These are phyloP conservation scores for Tolypocladium ovalisporum DNA, from an alignment of 2,329 filamentous ascomycete species.

Conservation along the genomic window DNA sequence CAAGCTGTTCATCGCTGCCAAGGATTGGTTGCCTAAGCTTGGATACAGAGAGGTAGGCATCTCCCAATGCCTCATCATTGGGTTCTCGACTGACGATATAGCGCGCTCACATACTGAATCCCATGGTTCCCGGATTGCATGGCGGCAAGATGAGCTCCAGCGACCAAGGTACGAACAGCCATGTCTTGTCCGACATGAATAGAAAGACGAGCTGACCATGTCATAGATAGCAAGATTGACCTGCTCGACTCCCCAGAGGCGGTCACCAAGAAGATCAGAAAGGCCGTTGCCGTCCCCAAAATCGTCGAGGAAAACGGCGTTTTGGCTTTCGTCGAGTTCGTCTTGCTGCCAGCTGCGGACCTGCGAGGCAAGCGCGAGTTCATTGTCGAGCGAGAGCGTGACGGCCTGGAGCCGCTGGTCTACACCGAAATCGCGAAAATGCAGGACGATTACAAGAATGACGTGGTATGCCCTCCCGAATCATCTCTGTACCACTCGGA, in stretches of 20 bases:
- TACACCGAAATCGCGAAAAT: constrained; percentile 69
- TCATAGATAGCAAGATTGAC: constrained; percentile 74
- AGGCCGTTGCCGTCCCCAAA: constrained; percentile 68
- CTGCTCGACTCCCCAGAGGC: constrained; percentile 69
- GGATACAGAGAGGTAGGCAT: constrained; percentile 58
- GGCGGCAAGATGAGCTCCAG: constrained; percentile 82
- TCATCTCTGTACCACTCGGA: not conserved
- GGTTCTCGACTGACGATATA: constrained; percentile 4
- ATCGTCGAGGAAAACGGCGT: constrained; percentile 78
- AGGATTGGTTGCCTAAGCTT: constrained; percentile 74
- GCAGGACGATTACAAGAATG: constrained; percentile 68
- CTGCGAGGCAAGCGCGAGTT: constrained; percentile 55
- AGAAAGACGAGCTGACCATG: not conserved
- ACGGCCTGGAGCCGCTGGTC: constrained; percentile 59
- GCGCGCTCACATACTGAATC: constrained; percentile 37
- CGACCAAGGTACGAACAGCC: constrained; percentile 39
- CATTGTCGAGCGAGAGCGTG: constrained; percentile 52
- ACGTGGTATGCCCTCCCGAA: constrained; percentile 48
- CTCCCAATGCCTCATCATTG: too few relatives aligned
- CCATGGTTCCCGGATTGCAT: constrained; percentile 81
- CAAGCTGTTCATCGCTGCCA: constrained; percentile 79
- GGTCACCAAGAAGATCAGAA: constrained; percentile 75
- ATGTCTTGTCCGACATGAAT: not conserved
- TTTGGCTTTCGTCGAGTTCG: constrained; percentile 75
- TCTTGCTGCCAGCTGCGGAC: constrained; percentile 68